Evolutionary conservation across 2,329 filamentous ascomycete species (phyloP).

Genomic region (Camillea tinctor): DNA sequence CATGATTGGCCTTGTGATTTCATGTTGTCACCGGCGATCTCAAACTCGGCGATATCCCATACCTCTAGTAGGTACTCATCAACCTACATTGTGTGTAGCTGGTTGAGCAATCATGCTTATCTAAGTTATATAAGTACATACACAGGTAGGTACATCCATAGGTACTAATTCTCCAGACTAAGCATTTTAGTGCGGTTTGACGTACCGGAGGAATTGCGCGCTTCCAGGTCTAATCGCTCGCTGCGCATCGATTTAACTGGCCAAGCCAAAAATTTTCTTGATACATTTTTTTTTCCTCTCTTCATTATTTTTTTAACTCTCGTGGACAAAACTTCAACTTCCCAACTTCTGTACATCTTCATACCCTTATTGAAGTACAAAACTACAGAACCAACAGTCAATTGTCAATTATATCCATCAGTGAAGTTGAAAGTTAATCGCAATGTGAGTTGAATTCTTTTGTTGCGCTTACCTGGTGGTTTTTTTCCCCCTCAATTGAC

Average conservation of each 20-base stretch:
- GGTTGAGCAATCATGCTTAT: no score
- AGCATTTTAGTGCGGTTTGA: not conserved
- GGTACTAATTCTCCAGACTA: not conserved
- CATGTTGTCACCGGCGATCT: no score
- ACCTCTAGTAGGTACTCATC: no score
- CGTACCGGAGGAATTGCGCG: not conserved
- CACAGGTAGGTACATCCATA: not conserved
- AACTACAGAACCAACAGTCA: not conserved
- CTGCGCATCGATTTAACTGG: not conserved
- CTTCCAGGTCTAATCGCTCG: not conserved
- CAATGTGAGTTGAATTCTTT: not conserved
- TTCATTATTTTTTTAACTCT: not conserved
- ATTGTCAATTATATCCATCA: not conserved
- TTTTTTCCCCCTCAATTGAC: constrained; percentile 11
- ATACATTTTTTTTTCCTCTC: not conserved
- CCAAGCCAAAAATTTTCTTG: not conserved
- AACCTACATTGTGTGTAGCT: no score
- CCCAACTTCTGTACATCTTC: not conserved
- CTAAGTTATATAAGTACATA: not conserved
- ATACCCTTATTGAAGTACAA: not conserved
- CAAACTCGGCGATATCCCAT: no score
- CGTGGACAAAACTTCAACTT: not conserved
- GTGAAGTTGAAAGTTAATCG: not conserved
- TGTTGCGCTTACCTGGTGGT: not conserved
- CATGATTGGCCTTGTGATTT: no score